These are phyloP conservation scores for Cotoneaster glaucophyllus DNA, from an alignment of 306 rosid species.

Conservation along the genomic window DNA sequence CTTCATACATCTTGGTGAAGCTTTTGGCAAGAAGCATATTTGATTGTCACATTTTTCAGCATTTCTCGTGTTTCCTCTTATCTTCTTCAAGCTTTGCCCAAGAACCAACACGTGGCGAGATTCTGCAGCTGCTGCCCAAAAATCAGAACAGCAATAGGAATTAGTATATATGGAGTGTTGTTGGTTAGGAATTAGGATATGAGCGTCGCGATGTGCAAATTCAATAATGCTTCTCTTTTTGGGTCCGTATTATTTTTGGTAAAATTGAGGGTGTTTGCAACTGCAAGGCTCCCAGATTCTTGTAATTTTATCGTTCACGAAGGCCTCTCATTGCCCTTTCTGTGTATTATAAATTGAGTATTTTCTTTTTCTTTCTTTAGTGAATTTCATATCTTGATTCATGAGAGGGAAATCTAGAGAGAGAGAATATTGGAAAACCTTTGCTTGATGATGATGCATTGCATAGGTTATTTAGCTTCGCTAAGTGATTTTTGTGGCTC, in stretches of 20 bases:
- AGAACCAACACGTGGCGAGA: not conserved
- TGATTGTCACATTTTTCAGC: not conserved
- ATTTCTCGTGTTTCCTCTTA: not conserved
- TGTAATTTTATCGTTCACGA: not conserved
- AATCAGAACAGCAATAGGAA: not conserved
- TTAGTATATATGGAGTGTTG: not conserved
- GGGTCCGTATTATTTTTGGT: not conserved
- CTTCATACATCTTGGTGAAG: not conserved
- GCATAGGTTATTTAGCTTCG: too few species aligned
- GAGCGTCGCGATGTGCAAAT: not conserved
- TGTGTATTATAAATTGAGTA: not conserved
- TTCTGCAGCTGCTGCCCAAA: not conserved
- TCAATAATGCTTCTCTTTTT: not conserved
- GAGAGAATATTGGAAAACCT: too few species aligned
- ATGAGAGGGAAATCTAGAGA: too few species aligned
- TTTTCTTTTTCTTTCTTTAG: too few species aligned
- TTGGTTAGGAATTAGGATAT: not conserved
- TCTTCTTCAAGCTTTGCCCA: not conserved
- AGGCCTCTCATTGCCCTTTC: not conserved
- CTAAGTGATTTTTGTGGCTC: too few species aligned
- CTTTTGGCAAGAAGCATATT: not conserved
- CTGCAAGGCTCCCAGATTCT: constrained; percentile 4
- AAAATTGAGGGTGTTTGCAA: not conserved
- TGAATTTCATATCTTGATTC: too few species aligned
- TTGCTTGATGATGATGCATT: too few species aligned